Base-by-base conservation (phyloP, 2,329 filamentous ascomycete species). In the Fusarium gaditjirri region DNA sequence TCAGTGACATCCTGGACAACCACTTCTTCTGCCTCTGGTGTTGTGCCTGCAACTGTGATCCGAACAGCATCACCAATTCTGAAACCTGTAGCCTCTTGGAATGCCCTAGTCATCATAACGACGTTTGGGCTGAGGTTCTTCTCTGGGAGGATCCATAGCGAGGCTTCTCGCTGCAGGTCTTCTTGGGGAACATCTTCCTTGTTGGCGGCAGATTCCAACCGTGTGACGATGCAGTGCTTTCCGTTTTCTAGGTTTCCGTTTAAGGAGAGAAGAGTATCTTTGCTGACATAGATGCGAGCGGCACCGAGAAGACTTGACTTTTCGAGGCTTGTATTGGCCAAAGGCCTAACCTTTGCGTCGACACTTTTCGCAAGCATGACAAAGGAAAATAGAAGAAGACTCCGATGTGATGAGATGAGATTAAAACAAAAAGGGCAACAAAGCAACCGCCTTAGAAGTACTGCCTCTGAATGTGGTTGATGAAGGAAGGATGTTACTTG, bases 71-170 rank as follows among this genome's bases (percentile, higher is more conserved):
- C 92, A 21, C 90, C 90, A 8, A 96, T 84, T 68, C 92, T 91
- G 74, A 97, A 88, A 2, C 89, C 89, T 73, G 92, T 92, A 11
- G 89, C 87, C 39, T 93, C 91, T 70, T 93, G 91, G 59, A 97
- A 89, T 10, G 89, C 86, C 70, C 93, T 91, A 27, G 93, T 91
- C 84, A 93, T 89, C 84, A 95, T 87, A 54, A 93, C 84, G 62
- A 94, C 86, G 70, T 91, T 88, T 72, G 89, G 89, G 77, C 90
- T 88, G 73, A 94, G 84, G 75, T 91, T 90, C 78, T 91, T 87
- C 47, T 86, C 85, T 4, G 86, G 84, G 21, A 86, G 80, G 1
- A 84, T 83, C 83, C 86, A 88, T 3, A 87, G 81, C 35, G 85
- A 83, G 9, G 86, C 87, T 73, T 88, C 84, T 21, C 84, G 81